Evolutionary conservation across 345 rosid species (phyloP).

Genomic region (Brassica carinata): DNA sequence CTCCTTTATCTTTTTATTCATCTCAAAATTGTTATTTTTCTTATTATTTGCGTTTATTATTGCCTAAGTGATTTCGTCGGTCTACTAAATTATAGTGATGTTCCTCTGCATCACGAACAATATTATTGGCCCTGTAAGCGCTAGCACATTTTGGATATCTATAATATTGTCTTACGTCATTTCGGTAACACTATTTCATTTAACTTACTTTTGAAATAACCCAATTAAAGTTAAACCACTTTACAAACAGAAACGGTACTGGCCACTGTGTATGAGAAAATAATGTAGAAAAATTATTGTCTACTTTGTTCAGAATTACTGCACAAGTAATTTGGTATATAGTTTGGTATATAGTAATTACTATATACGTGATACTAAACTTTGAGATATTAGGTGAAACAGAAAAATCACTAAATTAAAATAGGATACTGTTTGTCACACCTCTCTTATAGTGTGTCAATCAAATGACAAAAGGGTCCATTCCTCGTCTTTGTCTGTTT

Average conservation of each 20-base stretch:
- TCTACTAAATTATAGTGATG: conserved; percentile 32
- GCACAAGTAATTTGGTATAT: not conserved
- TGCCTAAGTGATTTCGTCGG: conserved; percentile 39
- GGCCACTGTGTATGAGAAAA: conserved; percentile 8
- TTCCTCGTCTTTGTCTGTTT: conserved; percentile 32
- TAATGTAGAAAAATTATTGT: conserved; percentile 15
- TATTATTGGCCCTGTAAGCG: conserved; percentile 26
- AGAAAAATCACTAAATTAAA: conserved; percentile 26
- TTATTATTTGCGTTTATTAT: conserved; percentile 31
- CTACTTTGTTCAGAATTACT: conserved; percentile 26
- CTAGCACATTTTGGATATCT: conserved; percentile 11
- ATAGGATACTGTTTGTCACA: conserved; percentile 35
- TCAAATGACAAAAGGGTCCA: conserved; percentile 36
- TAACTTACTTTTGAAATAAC: not conserved
- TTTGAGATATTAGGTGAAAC: conserved; percentile 31
- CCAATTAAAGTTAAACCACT: not conserved
- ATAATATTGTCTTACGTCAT: not conserved
- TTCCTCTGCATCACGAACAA: conserved; percentile 24
- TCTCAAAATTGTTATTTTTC: conserved; percentile 15
- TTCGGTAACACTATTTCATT: conserved; percentile 16
- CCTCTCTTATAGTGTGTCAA: conserved; percentile 41
- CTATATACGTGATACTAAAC: conserved; percentile 18
- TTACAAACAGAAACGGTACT: too few species aligned
- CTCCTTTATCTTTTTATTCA: not conserved
- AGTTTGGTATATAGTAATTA: too few species aligned